Evolutionary conservation across 2,329 filamentous ascomycete genomes (phyloP).

Genomic region (Neoscytalidium dimidiatum): DNA sequence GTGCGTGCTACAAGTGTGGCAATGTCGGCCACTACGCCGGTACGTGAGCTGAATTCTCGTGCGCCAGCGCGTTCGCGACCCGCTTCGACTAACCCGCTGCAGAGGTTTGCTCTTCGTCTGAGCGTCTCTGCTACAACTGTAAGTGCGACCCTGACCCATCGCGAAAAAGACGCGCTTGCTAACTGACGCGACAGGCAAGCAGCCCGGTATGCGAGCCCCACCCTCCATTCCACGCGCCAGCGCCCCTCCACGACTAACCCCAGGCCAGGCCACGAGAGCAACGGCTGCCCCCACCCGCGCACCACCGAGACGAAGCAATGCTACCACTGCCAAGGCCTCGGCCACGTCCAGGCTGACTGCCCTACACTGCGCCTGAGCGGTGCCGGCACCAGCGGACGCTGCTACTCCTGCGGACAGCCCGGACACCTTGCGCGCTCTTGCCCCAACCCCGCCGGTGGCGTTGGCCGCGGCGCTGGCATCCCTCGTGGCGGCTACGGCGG

Average conservation of each 20-base stretch:
- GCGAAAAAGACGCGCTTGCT: constrained; percentile 4
- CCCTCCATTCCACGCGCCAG: constrained; percentile 2
- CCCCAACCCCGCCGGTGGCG: constrained; percentile 72
- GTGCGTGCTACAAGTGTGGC: constrained; percentile 57
- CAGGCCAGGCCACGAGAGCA: constrained; percentile 82
- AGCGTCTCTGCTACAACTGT: constrained; percentile 99
- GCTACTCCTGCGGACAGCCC: constrained; percentile 93
- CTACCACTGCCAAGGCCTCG: constrained; percentile 98
- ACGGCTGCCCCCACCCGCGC: constrained; percentile 92
- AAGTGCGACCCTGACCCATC: constrained; percentile 41
- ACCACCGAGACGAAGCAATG: constrained; percentile 99
- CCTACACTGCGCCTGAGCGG: constrained; percentile 90
- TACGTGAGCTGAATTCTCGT: constrained; percentile 30
- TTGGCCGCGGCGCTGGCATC: constrained; percentile 64
- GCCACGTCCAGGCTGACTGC: constrained; percentile 98
- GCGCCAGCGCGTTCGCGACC: constrained; percentile 20
- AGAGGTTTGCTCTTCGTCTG: constrained; percentile 96
- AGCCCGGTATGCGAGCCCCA: constrained; percentile 60
- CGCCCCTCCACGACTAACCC: constrained; percentile 27
- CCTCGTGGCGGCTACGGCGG: constrained; percentile 71
- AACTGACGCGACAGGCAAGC: constrained; percentile 62
- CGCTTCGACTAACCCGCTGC: constrained; percentile 20
- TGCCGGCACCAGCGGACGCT: constrained; percentile 78
- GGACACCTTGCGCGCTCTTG: constrained; percentile 94
- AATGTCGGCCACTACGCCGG: constrained; percentile 57